These are phyloP conservation scores for Straminergon stramineum DNA, from an alignment of 225 moss, liverwort and hornwort species.

Conservation along the genomic window DNA sequence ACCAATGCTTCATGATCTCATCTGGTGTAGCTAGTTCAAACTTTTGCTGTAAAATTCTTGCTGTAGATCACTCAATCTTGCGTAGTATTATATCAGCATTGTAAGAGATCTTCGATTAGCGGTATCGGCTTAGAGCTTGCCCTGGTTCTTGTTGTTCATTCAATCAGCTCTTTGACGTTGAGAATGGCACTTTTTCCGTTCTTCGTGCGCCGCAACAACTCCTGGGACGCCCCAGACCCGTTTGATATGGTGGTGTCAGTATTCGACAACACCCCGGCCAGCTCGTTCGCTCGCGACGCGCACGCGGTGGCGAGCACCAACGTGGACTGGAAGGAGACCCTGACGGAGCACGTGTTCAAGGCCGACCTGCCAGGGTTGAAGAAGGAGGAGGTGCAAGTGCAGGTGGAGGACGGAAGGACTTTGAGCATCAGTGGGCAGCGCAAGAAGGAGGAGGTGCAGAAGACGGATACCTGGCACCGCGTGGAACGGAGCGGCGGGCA, in stretches of 20 bases:
- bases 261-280: background rate
- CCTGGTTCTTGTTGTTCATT: background rate
- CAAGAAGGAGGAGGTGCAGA: constrained; percentile 2
- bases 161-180: background rate
- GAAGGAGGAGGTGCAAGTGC: constrained; percentile 1
- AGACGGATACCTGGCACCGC: background rate
- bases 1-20: no score
- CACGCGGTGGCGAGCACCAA: background rate
- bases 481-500: background rate
- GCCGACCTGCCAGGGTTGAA: background rate
- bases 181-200: background rate
- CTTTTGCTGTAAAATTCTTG: no score
- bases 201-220: background rate
- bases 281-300: background rate
- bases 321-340: background rate
- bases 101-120: no score
- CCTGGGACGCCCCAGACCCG: background rate
- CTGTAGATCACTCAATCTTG: background rate
- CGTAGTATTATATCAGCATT: no score
- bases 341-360: background rate
- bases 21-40: background rate
- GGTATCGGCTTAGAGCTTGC: background rate
- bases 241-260: background rate
- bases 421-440: background rate
- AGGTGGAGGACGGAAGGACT: background rate